phyloP scores from a whole-genome alignment of 495 filamentous ascomycete species.

The Aspergillus conjunctus region DNA sequence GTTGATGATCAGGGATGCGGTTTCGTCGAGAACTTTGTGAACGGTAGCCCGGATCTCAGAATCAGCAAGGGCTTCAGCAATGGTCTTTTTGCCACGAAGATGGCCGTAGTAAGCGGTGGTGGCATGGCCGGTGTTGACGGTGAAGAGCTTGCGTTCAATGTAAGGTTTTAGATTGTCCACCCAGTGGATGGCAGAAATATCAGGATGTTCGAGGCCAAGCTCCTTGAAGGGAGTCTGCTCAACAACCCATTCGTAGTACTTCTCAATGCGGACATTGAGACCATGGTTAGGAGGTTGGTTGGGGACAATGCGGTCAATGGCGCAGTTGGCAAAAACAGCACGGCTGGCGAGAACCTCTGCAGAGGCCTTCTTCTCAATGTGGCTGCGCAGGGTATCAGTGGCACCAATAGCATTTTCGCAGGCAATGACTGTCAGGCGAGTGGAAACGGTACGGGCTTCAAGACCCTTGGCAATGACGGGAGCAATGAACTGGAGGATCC shows the following conservation, averaged over 20 bases:
- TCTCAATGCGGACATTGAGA: constrained; percentile 91
- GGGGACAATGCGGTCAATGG: constrained; percentile 96
- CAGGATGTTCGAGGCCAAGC: constrained; percentile 53
- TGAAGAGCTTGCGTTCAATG: constrained; percentile 99
- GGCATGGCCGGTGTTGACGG: constrained; percentile 97
- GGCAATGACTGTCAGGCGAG: constrained; percentile 86
- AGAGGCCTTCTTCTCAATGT: constrained; percentile 77
- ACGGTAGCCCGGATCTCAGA: constrained; percentile 72
- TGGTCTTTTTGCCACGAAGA: constrained; percentile 75
- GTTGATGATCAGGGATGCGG: constrained; percentile 75
- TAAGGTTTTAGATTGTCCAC: constrained; percentile 89
- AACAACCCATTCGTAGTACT: constrained; percentile 98
- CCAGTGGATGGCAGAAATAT: constrained; percentile 87
- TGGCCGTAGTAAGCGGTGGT: constrained; percentile 97
- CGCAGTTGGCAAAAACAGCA: constrained; percentile 89
- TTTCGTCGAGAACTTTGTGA: constrained; percentile 74
- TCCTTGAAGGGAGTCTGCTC: constrained; percentile 78
- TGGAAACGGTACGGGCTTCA: constrained; percentile 66
- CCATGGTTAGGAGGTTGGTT: constrained; percentile 76
- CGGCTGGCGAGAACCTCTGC: constrained; percentile 60
- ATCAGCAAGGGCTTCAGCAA: constrained; percentile 79
- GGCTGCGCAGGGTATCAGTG: constrained; percentile 77
- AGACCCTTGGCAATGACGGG: constrained; percentile 91
- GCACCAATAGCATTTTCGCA: constrained; percentile 97
- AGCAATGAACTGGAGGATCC: constrained; percentile 94